Evolutionary conservation across 2,329 filamentous ascomycete genomes (phyloP).

Genomic region (Fusarium pseudograminearum): DNA sequence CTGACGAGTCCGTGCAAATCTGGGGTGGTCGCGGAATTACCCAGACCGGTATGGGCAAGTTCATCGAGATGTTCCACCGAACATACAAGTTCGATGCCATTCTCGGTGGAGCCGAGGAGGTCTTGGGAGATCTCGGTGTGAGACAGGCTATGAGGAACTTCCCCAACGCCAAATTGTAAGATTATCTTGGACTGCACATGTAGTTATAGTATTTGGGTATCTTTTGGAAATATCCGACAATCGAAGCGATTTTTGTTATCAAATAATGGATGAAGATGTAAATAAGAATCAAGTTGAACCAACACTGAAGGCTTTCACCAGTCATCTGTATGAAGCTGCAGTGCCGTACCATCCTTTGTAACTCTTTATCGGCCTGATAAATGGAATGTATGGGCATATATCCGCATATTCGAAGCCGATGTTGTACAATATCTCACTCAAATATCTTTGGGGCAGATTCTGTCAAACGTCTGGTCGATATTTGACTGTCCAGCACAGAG

Average conservation of each 20-base stretch:
- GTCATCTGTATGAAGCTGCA: not conserved
- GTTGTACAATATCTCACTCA: not conserved
- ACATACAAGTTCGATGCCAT: slow-evolving; percentile 87
- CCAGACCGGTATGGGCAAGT: slow-evolving; percentile 82
- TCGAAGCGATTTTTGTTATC: not conserved
- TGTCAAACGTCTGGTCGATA: not conserved
- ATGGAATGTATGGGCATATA: not conserved
- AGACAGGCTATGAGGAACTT: slow-evolving; percentile 86
- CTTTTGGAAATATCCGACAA: not conserved
- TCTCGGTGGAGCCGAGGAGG: slow-evolving; percentile 84
- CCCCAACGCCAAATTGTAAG: slow-evolving; percentile 83
- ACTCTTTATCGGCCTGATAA: not conserved
- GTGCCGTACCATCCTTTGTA: not conserved
- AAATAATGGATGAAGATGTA: not conserved
- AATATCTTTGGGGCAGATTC: not conserved
- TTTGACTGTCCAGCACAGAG: not conserved
- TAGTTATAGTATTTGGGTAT: slow-evolving; percentile 11
- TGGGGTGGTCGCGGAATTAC: slow-evolving; percentile 86
- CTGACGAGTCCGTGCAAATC: slow-evolving; percentile 86
- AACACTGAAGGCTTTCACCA: not conserved
- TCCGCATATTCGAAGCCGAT: not conserved
- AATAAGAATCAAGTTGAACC: not conserved
- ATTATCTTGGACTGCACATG: not conserved
- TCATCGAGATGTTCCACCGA: slow-evolving; percentile 86
- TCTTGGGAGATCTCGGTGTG: slow-evolving; percentile 83